phyloP scores from a whole-genome alignment of 352 stramenopile species.

The Globisporangium solare region DNA sequence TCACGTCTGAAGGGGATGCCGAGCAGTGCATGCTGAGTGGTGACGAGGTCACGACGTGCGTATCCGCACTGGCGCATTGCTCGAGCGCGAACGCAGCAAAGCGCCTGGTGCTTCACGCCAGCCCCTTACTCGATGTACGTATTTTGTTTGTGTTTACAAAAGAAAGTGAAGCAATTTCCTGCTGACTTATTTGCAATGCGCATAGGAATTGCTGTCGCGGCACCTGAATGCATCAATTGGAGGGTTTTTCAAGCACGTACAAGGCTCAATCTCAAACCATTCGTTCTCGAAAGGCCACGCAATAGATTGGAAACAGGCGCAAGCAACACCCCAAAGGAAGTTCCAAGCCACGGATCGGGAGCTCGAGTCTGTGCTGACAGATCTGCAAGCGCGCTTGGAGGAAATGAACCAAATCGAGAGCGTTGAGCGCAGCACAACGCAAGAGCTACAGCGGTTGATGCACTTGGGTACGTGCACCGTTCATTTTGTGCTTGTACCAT shows the following conservation, averaged over 20 bases:
- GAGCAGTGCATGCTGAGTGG: constrained; percentile 24
- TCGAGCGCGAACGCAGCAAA: constrained; percentile 18
- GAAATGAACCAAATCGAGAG: background rate
- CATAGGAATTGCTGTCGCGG: constrained; percentile 33
- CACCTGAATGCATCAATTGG: constrained; percentile 30
- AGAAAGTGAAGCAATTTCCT: background rate
- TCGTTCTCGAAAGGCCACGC: constrained; percentile 10
- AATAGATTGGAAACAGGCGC: no score
- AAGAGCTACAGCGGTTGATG: background rate
- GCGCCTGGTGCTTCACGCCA: constrained; percentile 20
- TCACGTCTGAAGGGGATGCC: constrained; percentile 20
- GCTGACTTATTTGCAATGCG: background rate
- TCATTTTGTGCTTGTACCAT: background rate
- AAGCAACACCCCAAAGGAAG: no score
- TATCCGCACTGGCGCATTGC: constrained; percentile 4
- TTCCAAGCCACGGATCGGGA: background rate
- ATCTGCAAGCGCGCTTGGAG: background rate
- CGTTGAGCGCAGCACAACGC: background rate
- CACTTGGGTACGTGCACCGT: background rate
- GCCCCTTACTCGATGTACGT: constrained; percentile 32
- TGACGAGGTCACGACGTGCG: constrained; percentile 10
- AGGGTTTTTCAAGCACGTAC: constrained; percentile 32
- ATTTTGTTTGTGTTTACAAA: background rate
- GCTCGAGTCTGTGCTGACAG: background rate
- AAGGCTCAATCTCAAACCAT: constrained; percentile 21